Evolutionary conservation across 257 asterid genomes (phyloP), one percentile per base, ranked within the genome.

Genomic region (Cinchona pubescens): DNA sequence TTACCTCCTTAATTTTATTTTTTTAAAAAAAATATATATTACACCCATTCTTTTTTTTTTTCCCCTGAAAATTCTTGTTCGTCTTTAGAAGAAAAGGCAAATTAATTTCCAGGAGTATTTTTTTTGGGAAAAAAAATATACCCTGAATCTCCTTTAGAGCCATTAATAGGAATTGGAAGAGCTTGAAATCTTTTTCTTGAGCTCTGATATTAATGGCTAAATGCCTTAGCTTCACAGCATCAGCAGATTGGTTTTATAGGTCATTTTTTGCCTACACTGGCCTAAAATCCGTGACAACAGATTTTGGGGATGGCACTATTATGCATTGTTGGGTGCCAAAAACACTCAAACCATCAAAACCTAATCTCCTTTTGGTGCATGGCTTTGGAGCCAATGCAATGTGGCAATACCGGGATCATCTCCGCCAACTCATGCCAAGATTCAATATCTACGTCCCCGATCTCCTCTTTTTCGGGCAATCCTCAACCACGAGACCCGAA

Each of bases 341-440:
- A 79, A 75, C 84, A 8, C 81, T 48, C 38, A 86, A 92, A 53
- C 69, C 69, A 2, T 32, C 81, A 18, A 92, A 87, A 42, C 97
- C 95, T 0, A 92, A 90, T 67, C 91, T 94, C 18, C 43, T 94
- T 14, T 76, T 94, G 77, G 80, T 94, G 2, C 98, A 94, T 78
- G 97, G 98, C 12, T 94, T 94, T 81, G 98, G 98, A 40, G 97
- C 98, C 81, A 92, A 94, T 64, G 98, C 98, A 9, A 94, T 90
- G 98, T 94, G 98, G 98, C 98, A 94, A 81, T 94, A 94, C 89
- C 96, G 97, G 15, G 97, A 90, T 1, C 71, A 90, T 46, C 93
- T 94, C 79, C 85, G 89, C 76, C 93, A 89, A 84, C 84, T 94
- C 78, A 82, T 85, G 85, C 91, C 96, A 65, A 88, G 87, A 7